Percentiles rank a stretch among this genome's conserved stretches.
These are phyloP conservation scores for Sugiyamaella pinicola DNA, from an alignment of 1,139 yeast genomes.

Conservation along the genomic window DNA sequence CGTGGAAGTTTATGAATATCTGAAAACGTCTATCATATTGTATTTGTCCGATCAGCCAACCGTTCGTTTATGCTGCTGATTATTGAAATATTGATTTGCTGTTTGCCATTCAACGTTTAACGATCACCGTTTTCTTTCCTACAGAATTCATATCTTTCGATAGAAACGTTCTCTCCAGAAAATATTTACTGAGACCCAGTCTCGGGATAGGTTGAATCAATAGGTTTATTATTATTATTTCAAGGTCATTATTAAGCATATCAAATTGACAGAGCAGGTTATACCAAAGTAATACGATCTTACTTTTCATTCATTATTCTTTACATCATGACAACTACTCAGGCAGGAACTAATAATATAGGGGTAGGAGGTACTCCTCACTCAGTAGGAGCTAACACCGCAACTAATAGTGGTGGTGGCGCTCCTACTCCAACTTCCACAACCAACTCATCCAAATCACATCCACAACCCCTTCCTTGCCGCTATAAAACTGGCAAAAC, in stretches of 20 bases:
- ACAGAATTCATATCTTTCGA: too few species aligned
- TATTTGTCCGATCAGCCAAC: background rate
- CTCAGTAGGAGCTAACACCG: background rate
- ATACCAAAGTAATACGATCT: background rate
- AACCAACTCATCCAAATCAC: background rate
- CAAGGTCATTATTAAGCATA: too few species aligned
- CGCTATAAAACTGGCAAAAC: constrained; percentile 41
- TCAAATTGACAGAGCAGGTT: too few species aligned
- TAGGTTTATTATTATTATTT: too few species aligned
- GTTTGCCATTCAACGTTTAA: too few species aligned
- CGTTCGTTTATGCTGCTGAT: too few species aligned
- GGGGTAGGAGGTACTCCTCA: background rate
- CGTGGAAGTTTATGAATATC: background rate
- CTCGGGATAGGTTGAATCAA: too few species aligned
- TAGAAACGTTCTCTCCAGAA: too few species aligned
- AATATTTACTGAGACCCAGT: too few species aligned
- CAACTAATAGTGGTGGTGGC: background rate
- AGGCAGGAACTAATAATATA: background rate
- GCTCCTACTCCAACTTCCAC: background rate
- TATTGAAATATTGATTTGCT: too few species aligned
- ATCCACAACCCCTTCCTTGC: constrained; percentile 37
- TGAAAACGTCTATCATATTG: background rate
- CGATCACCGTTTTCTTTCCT: too few species aligned
- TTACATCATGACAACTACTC: constrained; percentile 2
- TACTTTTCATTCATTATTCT: background rate